These are phyloP conservation scores for Ustilago curta DNA, from an alignment of 1,284 basidiomycete species.

Conservation along the genomic window DNA sequence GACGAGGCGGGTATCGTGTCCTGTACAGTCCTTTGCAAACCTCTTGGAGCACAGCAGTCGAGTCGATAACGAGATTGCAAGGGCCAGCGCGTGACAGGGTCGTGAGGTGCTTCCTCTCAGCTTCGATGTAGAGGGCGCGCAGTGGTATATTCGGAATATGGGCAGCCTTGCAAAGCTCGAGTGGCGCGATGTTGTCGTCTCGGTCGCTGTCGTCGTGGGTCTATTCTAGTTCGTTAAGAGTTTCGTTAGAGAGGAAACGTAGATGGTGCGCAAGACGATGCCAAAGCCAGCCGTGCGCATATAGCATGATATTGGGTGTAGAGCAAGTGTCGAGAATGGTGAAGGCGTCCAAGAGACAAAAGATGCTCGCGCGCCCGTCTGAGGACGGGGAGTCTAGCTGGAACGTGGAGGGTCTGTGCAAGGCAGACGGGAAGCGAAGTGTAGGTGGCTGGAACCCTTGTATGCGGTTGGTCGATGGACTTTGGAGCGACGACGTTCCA, in stretches of 20 bases:
- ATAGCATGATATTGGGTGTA: not conserved
- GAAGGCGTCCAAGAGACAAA: too few relatives aligned
- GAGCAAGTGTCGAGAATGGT: too few relatives aligned
- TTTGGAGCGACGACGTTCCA: not conserved
- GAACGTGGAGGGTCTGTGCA: too few relatives aligned
- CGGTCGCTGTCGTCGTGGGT: not conserved
- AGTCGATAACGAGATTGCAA: conserved; percentile 1
- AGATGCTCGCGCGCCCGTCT: too few relatives aligned
- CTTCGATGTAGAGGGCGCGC: not conserved
- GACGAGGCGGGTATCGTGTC: not conserved
- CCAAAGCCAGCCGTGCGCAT: too few relatives aligned
- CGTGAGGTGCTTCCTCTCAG: not conserved
- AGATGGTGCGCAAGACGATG: not conserved
- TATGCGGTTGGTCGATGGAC: conserved; percentile 4
- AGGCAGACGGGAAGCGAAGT: too few relatives aligned
- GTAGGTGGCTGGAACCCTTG: not conserved
- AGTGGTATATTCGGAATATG: not conserved
- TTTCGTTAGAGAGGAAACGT: not conserved
- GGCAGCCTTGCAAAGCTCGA: not conserved
- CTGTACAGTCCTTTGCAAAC: not conserved
- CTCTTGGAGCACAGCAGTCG: not conserved
- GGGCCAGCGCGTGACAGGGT: not conserved
- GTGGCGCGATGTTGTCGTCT: not conserved
- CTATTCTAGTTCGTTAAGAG: not conserved
- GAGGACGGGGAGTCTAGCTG: too few relatives aligned